Evolutionary conservation across 352 stramenopile species (phyloP), one percentile per base, ranked within the genome.

Genomic region (Phytophthora tubulina): DNA sequence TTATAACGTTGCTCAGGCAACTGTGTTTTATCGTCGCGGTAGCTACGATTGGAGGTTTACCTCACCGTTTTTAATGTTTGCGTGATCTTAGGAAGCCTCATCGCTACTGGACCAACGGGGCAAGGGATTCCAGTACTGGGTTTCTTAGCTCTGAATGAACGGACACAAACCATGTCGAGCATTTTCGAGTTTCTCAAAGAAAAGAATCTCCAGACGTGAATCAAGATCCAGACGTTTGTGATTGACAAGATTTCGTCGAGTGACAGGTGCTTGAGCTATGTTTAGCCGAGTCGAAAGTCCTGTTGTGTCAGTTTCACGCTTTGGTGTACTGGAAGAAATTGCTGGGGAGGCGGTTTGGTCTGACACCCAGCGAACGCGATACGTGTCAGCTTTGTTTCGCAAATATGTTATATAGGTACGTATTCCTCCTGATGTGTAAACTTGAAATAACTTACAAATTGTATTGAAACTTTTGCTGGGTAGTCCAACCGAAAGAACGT

Each of bases 241-340:
- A 52, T 15, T 3, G 45, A 52, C 45, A 52, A 52, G 21, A 52
- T 52, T 52, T 35, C n/a, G 45, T 52, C 6, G 45, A 52, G 21
- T 52, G 45, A 10, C 45, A 52, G 21, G 45, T 21, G 33, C n/a
- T 35, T 17, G 45, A n/a, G 31, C 10, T 13, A 0, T 11, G 17
- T 31, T 14, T 52, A n/a, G 9, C 21, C 3, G 21, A 35, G 7
- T 11, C 6, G 4, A 52, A 52, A 9, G 45, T 52, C 8, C n/a
- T 35, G 21, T 10, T 52, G 33, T 52, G 21, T 35, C 21, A 52
- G 21, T 52, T 52, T 13, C 17, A 52, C 21, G 45, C 45, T 3
- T 35, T 52, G 17, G 1, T 7, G 45, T 52, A 52, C 9, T 52
- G 45, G 45, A 52, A 52, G n/a, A n/a, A n/a, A n/a, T 7, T 15